Percentiles rank a stretch among this genome's conserved stretches.
phyloP scores from a whole-genome alignment of 129 eudicot species.

The Heracleum sosnowskyi region DNA sequence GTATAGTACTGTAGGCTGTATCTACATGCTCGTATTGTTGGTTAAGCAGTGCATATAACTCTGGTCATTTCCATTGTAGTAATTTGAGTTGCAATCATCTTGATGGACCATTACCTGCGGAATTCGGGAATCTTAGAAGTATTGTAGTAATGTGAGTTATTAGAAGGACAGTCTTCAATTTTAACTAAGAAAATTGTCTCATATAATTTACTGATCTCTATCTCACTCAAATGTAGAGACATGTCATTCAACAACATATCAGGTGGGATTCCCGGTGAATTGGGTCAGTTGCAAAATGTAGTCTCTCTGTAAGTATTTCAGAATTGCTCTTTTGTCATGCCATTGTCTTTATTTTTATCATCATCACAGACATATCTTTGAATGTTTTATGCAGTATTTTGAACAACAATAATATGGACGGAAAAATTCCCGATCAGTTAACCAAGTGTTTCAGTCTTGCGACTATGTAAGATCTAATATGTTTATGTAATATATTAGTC shows the following conservation, averaged over 20 bases:
- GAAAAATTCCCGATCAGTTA: conserved; percentile 62
- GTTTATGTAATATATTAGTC: background rate
- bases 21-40: background rate
- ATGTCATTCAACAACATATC: conserved; percentile 59
- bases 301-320: conserved; percentile 48
- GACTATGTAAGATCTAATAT: conserved; percentile 40
- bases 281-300: conserved; percentile 79
- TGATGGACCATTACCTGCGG: conserved; percentile 61
- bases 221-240: conserved; percentile 39
- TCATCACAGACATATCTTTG: background rate
- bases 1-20: background rate
- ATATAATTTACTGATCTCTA: background rate
- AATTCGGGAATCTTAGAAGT: conserved; percentile 86
- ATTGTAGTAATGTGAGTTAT: conserved; percentile 55
- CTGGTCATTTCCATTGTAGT: conserved; percentile 20
- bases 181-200: background rate
- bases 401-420: conserved; percentile 53
- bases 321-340: background rate
- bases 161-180: background rate
- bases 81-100: conserved; percentile 75
- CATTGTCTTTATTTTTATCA: background rate
- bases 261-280: conserved; percentile 52
- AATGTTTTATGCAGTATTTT: conserved; percentile 43
- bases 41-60: background rate
- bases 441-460: conserved; percentile 68